Evolutionary conservation across 2,329 filamentous ascomycete species (phyloP), one percentile per base, ranked within the genome.

Genomic region (Tolypocladium inflatum): DNA sequence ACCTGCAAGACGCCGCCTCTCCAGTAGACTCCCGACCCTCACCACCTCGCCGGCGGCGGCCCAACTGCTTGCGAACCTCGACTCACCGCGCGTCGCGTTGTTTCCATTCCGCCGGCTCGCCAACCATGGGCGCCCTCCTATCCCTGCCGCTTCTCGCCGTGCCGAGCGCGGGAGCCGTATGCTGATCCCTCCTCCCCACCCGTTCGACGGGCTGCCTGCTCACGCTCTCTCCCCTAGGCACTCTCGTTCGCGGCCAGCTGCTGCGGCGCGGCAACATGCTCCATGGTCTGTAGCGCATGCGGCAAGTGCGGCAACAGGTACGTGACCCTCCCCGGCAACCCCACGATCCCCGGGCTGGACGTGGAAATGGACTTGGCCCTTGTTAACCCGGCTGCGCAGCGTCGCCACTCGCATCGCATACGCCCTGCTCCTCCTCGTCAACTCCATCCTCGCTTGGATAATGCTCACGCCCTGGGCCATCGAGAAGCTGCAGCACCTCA

Each of bases 391-490:
- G 2, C 7, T 6, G n/a, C 13, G 39, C 65, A 95, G 91, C 76
- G 92, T 97, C 76, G 92, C 92, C 58, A 99, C 94, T 65, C 90
- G 94, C 78, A 95, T 97, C 76, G 93, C 90, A 69, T 97, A 96
- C 72, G 92, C 94, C 63, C 84, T 97, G 68, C 88, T 99, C 62
- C 89, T 99, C 57, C 86, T 99, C 64, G 77, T 97, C 74, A 99
- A 99, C 81, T 97, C 93, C 59, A 96, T 97, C 63, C 73, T 97
- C 55, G 93, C 94, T 41, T 99, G 94, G 94, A 90, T 99, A 66
- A 96, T 97, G 91, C 91, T 99, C 76, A 99, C 94, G 26, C 90
- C 91, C 56, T 99, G 94, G 94, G 94, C 94, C 39, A 90, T 99
- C 70, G 90, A 96, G 68, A 97, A 97, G 72, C 81, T 99, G 7